Evolutionary conservation across 2,329 filamentous ascomycete genomes (phyloP).

Genomic region (Torrubiellomyces zombiae): DNA sequence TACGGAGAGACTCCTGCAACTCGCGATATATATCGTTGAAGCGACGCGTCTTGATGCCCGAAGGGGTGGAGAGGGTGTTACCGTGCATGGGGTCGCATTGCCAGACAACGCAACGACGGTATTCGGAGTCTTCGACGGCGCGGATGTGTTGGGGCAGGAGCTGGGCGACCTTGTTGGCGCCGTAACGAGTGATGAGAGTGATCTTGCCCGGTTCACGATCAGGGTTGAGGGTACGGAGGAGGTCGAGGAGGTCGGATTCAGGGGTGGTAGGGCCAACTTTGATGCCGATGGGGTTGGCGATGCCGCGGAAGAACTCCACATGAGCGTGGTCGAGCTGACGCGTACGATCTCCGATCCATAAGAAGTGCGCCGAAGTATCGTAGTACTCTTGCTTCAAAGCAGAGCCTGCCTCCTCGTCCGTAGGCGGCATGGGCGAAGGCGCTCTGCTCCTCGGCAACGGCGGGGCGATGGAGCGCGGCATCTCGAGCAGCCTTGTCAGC

Average conservation of each 20-base stretch:
- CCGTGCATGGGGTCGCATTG: conserved; percentile 99
- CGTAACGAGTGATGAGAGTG: conserved; percentile 91
- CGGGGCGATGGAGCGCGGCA: conserved; percentile 26
- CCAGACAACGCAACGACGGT: conserved; percentile 59
- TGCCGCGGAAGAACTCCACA: conserved; percentile 92
- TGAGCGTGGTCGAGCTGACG: conserved; percentile 85
- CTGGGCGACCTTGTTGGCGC: conserved; percentile 55
- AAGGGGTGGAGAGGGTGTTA: conserved; percentile 50
- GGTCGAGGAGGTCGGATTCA: conserved; percentile 53
- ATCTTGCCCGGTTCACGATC: conserved; percentile 73
- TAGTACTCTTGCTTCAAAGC: conserved; percentile 51
- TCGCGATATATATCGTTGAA: conserved; percentile 86
- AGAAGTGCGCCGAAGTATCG: conserved; percentile 88
- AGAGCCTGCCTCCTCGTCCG: conserved; percentile 7
- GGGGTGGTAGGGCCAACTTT: conserved; percentile 86
- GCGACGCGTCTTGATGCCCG: conserved; percentile 78
- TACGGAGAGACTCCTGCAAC: conserved; percentile 63
- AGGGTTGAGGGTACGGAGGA: conserved; percentile 81
- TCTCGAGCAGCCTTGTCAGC: conserved; percentile 60
- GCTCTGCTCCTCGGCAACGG: conserved; percentile 6
- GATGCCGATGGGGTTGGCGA: conserved; percentile 90
- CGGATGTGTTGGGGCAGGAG: conserved; percentile 76
- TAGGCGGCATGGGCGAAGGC: conserved; percentile 26
- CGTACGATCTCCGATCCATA: conserved; percentile 97
- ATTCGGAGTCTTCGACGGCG: conserved; percentile 67